Percentiles rank a stretch among this genome's conserved stretches.
Conservation (phyloP, 2,329 filamentous ascomycete genomes). For the Fusarium staphyleae region DNA sequence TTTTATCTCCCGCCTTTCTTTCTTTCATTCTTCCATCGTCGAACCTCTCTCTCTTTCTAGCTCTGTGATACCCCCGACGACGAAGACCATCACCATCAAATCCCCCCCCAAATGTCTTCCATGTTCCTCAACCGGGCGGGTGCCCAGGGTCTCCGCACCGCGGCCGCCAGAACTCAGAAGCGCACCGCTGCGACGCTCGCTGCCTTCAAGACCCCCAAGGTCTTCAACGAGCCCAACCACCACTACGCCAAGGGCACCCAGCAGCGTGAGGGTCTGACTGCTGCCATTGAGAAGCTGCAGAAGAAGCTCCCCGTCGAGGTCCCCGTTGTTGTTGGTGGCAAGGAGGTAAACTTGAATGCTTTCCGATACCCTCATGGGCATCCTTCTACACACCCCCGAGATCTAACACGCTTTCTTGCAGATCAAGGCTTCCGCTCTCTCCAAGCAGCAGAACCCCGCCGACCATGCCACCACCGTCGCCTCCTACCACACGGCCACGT, state of each 20-base stretch:
- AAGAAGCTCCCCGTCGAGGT: slow-evolving; percentile 76
- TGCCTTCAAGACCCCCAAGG: slow-evolving; percentile 84
- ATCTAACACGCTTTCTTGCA: slow-evolving; percentile 44
- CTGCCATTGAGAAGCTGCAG: slow-evolving; percentile 74
- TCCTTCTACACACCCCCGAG: no score
- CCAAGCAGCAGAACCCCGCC: slow-evolving; percentile 81
- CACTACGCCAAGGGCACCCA: slow-evolving; percentile 85
- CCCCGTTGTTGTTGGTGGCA: slow-evolving; percentile 83
- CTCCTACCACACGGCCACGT: slow-evolving; percentile 82
- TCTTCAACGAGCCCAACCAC: slow-evolving; percentile 96
- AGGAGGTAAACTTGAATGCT: slow-evolving; percentile 71
- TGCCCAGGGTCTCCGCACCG: slow-evolving; percentile 43
- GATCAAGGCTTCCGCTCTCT: slow-evolving; percentile 71
- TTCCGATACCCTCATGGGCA: no score
- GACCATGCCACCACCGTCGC: slow-evolving; percentile 80
- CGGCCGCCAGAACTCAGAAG: slow-evolving; percentile 40
- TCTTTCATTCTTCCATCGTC: slow-evolving; percentile 21
- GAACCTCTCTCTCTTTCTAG: slow-evolving; percentile 11
- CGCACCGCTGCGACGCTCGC: slow-evolving; percentile 68
- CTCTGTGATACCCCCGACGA: slow-evolving; percentile 36
- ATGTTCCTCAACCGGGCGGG: slow-evolving; percentile 46
- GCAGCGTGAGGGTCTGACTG: slow-evolving; percentile 77
- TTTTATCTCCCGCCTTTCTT: neutral
- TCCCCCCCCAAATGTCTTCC: slow-evolving; percentile 43
- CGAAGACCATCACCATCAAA: slow-evolving; percentile 22